Evolutionary conservation across 805 yeast genomes (phyloP).

Genomic region (Cyberlindnera euphorbiae): DNA sequence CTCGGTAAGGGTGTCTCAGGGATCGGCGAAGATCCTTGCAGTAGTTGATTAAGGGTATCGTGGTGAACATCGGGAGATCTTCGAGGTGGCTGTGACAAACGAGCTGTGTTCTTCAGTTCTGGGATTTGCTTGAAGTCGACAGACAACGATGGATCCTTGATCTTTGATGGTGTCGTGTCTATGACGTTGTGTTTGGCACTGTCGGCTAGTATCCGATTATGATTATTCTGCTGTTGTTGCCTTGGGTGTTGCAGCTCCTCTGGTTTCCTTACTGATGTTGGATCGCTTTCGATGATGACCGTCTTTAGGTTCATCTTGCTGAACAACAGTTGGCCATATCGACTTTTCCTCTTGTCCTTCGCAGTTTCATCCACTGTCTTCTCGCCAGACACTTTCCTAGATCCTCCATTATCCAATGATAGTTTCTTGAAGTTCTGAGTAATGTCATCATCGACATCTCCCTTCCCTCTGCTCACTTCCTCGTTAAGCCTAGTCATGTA

Average conservation of each 20-base stretch:
- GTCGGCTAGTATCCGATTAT: conserved; percentile 8
- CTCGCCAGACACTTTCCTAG: conserved; percentile 8
- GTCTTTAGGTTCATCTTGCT: conserved; percentile 40
- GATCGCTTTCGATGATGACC: conserved; percentile 30
- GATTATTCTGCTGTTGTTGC: too few species aligned
- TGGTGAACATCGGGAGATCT: conserved; percentile 10
- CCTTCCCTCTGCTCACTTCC: conserved; percentile 2
- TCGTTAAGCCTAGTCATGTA: conserved; percentile 18
- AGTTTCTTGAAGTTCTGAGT: conserved; percentile 20
- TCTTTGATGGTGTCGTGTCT: conserved; percentile 14
- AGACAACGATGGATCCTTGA: conserved; percentile 5
- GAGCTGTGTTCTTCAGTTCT: conserved; percentile 10
- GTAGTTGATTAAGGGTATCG: conserved; percentile 10
- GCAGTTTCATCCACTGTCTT: conserved; percentile 10
- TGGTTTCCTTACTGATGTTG: conserved; percentile 25
- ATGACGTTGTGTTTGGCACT: conserved; percentile 14
- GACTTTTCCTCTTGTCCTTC: conserved; percentile 23
- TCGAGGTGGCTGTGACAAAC: background rate
- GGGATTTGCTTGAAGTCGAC: conserved; percentile 14
- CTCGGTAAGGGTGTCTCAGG: conserved; percentile 20
- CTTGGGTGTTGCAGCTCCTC: conserved; percentile 9
- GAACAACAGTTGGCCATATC: conserved; percentile 35
- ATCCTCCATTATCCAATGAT: conserved; percentile 15
- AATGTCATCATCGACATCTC: conserved; percentile 7
- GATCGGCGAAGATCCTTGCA: conserved; percentile 6